These are phyloP conservation scores for Vachellia pachyceras DNA, from an alignment of 306 rosid species.

Conservation along the genomic window DNA sequence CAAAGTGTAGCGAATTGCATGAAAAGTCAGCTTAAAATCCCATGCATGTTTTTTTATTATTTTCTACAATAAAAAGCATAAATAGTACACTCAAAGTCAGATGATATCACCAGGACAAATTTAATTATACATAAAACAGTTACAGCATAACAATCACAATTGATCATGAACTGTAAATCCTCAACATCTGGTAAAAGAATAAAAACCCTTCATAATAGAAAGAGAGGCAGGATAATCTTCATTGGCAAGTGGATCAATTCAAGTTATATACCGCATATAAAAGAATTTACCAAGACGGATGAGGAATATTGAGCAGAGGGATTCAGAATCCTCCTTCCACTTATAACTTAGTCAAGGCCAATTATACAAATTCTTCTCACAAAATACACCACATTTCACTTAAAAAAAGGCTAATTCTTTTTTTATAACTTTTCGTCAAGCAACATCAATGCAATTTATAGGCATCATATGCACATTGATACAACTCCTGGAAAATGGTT, in stretches of 20 bases:
- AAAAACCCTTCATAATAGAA: neutral
- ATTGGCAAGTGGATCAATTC: neutral
- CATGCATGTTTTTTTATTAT: neutral
- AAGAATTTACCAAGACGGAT: neutral
- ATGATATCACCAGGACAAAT: neutral
- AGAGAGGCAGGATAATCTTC: neutral
- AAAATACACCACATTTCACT: neutral
- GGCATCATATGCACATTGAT: constrained; percentile 25
- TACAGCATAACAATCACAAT: neutral
- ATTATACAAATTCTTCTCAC: neutral
- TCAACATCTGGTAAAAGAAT: neutral
- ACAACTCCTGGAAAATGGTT: constrained; percentile 19
- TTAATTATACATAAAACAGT: neutral
- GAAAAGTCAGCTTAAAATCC: neutral
- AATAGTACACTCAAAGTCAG: too few relatives aligned
- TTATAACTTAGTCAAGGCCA: constrained; percentile 6
- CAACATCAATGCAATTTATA: constrained; percentile 26
- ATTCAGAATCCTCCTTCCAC: neutral
- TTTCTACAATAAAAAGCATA: neutral
- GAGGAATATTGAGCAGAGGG: neutral
- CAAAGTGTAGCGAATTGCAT: neutral
- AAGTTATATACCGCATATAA: neutral
- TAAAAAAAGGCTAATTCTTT: neutral
- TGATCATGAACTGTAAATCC: neutral
- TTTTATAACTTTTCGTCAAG: neutral